Evolutionary conservation across 1,284 basidiomycete species (phyloP), one percentile per base, ranked within the genome.

Genomic region (Rhodotorula sp.): DNA sequence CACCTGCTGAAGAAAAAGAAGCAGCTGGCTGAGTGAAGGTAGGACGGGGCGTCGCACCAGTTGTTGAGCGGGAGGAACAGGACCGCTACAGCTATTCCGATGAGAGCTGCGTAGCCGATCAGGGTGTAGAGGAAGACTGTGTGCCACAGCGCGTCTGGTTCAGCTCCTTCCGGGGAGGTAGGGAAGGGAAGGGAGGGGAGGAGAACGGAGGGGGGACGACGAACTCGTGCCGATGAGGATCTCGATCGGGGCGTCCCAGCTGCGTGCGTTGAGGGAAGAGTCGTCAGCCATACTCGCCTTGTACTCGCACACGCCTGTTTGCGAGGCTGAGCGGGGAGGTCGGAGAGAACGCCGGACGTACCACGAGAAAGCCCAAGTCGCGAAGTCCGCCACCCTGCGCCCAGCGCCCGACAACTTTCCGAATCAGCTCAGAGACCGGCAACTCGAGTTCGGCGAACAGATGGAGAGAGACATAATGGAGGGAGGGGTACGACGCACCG

Each of bases 41-140:
- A n/a, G 34, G 34, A 34, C 34, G 34, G 34, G 34, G 40, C 40
- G 40, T 10, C 40, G 40, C 40, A 44, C 57, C 86, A 87, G 79
- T 95, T 92, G 77, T 93, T 96, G 78, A 95, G 76, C 18, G 93
- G 93, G 50, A 94, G 80, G 83, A 91, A 94, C 59, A 93, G 47
- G 71, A 89, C 87, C 4, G 91, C 90, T 9, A 91, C 89, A 2
- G 87, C 87, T 16, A 95, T 86, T 30, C 94, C 93, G 69, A 88
- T 86, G 76, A 95, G 87, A 69, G 82, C 81, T 0, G 82, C 83
- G 74, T 76, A 78, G 81, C 92, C 92, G 62, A 96, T 86, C 15
- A 96, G 81, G 58, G 84, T 86, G 78, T 92, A 91, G 65, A 95
- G 81, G 82, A 95, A 91, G 64, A 88, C 76, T 6, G 20, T 90